A percentile compares a stretch with the other conserved stretches of the same genome.
Conservation (phyloP, 768 basidiomycete species). For the Rickenella mellea region DNA sequence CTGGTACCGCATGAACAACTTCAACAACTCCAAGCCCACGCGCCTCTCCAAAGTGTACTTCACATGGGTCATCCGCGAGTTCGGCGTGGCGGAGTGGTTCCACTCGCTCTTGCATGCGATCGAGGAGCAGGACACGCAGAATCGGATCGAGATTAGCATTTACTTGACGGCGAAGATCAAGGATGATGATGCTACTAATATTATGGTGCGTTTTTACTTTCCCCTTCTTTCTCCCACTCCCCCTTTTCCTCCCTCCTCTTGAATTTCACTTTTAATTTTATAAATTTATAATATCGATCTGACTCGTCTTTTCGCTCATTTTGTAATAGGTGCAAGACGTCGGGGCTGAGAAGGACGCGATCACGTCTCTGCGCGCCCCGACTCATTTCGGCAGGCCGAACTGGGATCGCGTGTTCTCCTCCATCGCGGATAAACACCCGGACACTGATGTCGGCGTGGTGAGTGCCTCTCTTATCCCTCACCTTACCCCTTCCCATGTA, state of each 20-base stretch:
- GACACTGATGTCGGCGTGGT: slow-evolving; percentile 88
- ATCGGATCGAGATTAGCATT: slow-evolving; percentile 87
- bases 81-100: slow-evolving; percentile 87
- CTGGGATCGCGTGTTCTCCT: slow-evolving; percentile 66
- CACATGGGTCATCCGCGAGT: slow-evolving; percentile 93
- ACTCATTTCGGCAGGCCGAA: slow-evolving; percentile 92
- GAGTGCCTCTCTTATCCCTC: slow-evolving; percentile 17
- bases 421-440: slow-evolving; percentile 73
- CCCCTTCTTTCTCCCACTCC: not conserved
- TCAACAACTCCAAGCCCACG: slow-evolving; percentile 64
- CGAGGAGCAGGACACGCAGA: slow-evolving; percentile 82
- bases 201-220: slow-evolving; percentile 44
- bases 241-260: not conserved
- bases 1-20: slow-evolving; percentile 94
- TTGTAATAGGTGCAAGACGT: slow-evolving; percentile 66
- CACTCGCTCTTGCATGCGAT: slow-evolving; percentile 88
- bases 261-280: too few species aligned
- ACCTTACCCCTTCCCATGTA: not conserved
- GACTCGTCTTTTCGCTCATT: too few species aligned
- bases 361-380: slow-evolving; percentile 81
- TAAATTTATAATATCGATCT: too few species aligned
- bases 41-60: slow-evolving; percentile 87
- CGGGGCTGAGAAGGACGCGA: slow-evolving; percentile 85
- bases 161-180: slow-evolving; percentile 87
- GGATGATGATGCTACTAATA: slow-evolving; percentile 91